Evolutionary conservation across 2,329 filamentous ascomycete genomes (phyloP), one percentile per base, ranked within the genome.

Genomic region (Septoria petroselini): DNA sequence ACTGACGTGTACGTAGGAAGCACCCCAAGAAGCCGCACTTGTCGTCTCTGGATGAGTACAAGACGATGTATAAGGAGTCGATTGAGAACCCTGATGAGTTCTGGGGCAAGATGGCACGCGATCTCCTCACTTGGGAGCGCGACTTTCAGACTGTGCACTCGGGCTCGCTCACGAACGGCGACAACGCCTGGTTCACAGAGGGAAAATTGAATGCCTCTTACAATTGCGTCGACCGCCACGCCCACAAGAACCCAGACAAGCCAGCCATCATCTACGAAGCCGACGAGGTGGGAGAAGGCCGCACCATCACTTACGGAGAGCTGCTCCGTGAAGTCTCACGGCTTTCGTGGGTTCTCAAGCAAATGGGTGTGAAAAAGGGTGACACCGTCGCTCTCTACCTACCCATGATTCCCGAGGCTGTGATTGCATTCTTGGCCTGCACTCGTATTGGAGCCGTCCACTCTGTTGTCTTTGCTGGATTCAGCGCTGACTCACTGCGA

Each of bases 251-350:
- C 73, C 93, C 93, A 40, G 76, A 97, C 74, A 89, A 86, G 74
- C 83, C 93, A 40, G 93, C 93, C 69, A 95, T 98, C 73, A 95
- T 97, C 75, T 98, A 97, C 76, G 93, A 98, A 76, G 91, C 91
- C 54, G 93, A 98, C 65, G 93, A 98, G 73, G 82, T 85, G 34
- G 78, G 73, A 46, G 86, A 95, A 68, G 91, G 93, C 66, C 89
- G 91, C 60, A 91, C 80, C 59, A 85, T 98, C 70, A 93, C 88
- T 58, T 98, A 97, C 64, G 82, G 86, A 63, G 91, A 98, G 79
- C 85, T 98, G 44, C 81, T 97, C 55, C 85, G 90, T 58, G 83
- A 98, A 71, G 91, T 98, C 43, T 96, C 86, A 65, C 86, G 82
- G 71, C 83, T 89, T 12, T 86, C 93, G 37, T 89, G 88, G 76